Evolutionary conservation across 257 asterid genomes (phyloP).

Genomic region (Apocynum venetum): DNA sequence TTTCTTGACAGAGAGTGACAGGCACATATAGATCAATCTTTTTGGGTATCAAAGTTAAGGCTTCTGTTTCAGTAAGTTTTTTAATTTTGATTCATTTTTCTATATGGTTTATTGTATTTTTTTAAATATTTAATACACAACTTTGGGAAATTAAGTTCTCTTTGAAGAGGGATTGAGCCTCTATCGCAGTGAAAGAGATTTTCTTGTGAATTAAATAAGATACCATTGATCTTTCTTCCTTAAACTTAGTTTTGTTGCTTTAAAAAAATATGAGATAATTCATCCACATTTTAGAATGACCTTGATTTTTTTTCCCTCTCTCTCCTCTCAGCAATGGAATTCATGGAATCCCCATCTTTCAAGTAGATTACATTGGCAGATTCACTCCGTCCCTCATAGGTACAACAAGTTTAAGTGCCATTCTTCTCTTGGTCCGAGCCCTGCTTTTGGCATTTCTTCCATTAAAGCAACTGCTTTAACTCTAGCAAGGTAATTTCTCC

Average conservation of each 20-base stretch:
- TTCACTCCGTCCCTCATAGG: conserved; percentile 38
- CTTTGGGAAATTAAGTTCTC: neutral
- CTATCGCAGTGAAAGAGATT: neutral
- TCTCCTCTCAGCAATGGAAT: conserved; percentile 51
- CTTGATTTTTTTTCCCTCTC: conserved; percentile 16
- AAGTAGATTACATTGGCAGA: conserved; percentile 38
- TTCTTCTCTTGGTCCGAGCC: conserved; percentile 52
- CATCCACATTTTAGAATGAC: neutral
- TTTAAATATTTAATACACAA: neutral
- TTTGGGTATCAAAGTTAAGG: conserved; percentile 34
- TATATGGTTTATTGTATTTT: neutral
- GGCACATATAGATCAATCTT: conserved; percentile 35
- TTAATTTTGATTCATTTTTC: conserved; percentile 14
- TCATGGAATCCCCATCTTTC: conserved; percentile 53
- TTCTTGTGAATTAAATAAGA: neutral
- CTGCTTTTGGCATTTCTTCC: conserved; percentile 38
- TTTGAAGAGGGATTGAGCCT: neutral
- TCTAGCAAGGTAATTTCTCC: conserved; percentile 56
- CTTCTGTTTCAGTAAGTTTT: conserved; percentile 48
- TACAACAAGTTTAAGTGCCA: conserved; percentile 51
- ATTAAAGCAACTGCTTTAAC: conserved; percentile 55
- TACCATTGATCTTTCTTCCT: neutral
- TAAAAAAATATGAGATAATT: neutral
- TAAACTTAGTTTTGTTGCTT: neutral
- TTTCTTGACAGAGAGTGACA: conserved; percentile 40